phyloP scores from a whole-genome alignment of 352 stramenopile genomes.

The Lagenidium sp. region DNA sequence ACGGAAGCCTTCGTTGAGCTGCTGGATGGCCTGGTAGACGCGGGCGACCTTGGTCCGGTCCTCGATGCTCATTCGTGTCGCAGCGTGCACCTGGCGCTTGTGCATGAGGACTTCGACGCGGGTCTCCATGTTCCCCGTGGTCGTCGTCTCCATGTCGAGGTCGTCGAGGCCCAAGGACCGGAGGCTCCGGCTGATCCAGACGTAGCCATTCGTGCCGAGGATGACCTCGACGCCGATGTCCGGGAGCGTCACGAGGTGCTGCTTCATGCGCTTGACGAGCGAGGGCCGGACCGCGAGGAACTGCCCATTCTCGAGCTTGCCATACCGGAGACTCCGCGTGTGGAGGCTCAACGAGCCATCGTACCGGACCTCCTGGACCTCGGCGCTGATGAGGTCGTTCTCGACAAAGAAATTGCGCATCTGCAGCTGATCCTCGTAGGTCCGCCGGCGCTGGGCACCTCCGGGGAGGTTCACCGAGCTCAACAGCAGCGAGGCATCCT shows the following conservation, averaged over 20 bases:
- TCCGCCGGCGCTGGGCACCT: constrained; percentile 93
- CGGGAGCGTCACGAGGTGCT: constrained; percentile 90
- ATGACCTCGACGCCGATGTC: constrained; percentile 85
- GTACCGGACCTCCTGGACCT: constrained; percentile 81
- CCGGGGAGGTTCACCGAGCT: constrained; percentile 93
- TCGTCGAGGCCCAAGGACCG: constrained; percentile 25
- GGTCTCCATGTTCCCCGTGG: constrained; percentile 59
- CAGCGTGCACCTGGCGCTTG: constrained; percentile 84
- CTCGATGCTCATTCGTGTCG: constrained; percentile 55
- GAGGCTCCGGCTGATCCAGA: constrained; percentile 92
- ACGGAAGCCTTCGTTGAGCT: constrained; percentile 84
- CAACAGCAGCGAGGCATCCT: constrained; percentile 86
- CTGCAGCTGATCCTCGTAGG: constrained; percentile 94
- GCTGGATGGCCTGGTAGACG: constrained; percentile 85
- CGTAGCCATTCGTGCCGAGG: constrained; percentile 91
- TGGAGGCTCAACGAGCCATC: constrained; percentile 93
- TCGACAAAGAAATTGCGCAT: constrained; percentile 95
- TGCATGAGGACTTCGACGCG: constrained; percentile 88
- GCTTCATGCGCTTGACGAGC: constrained; percentile 91
- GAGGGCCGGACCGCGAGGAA: constrained; percentile 84
- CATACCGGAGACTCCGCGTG: constrained; percentile 92
- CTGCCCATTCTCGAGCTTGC: constrained; percentile 93
- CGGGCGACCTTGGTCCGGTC: constrained; percentile 82
- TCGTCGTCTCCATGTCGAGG: constrained; percentile 31
- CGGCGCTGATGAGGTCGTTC: constrained; percentile 94